A percentile compares a stretch with the other conserved stretches of the same genome.
Conservation (phyloP, 805 yeast species). For the Yarrowia porcina region DNA sequence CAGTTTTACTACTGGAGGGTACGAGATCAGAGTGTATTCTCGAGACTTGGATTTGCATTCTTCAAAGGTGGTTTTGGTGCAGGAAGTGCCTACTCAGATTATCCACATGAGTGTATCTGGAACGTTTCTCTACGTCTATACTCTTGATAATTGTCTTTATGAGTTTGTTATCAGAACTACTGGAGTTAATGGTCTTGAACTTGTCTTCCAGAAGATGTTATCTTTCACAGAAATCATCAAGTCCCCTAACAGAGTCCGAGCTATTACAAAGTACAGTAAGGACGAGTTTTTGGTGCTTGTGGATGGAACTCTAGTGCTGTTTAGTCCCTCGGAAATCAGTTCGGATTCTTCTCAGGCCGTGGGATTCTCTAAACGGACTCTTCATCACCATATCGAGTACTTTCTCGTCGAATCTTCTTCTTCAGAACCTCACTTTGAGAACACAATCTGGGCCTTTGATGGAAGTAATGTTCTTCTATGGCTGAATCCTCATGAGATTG, state of each 20-base stretch:
- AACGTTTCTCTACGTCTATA: conserved; percentile 38
- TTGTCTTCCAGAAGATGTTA: conserved; percentile 38
- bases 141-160: conserved; percentile 35
- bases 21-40: conserved; percentile 40
- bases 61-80: conserved; percentile 36
- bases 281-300: conserved; percentile 34
- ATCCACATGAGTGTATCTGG: conserved; percentile 35
- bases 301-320: conserved; percentile 40
- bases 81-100: conserved; percentile 37
- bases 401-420: conserved; percentile 35
- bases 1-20: conserved; percentile 30
- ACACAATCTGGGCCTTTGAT: conserved; percentile 43
- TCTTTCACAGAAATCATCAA: conserved; percentile 40
- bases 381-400: conserved; percentile 41
- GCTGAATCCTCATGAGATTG: conserved; percentile 28
- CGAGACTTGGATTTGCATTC: conserved; percentile 39
- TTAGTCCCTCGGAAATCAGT: conserved; percentile 29
- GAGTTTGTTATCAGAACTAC: conserved; percentile 33
- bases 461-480: conserved; percentile 39
- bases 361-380: conserved; percentile 32
- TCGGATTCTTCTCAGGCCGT: background rate
- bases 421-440: conserved; percentile 29
- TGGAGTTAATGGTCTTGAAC: conserved; percentile 27
- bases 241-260: conserved; percentile 42
- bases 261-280: conserved; percentile 32